phyloP scores from a whole-genome alignment of 208 protist genomes.

The Crithidia thermophila region DNA sequence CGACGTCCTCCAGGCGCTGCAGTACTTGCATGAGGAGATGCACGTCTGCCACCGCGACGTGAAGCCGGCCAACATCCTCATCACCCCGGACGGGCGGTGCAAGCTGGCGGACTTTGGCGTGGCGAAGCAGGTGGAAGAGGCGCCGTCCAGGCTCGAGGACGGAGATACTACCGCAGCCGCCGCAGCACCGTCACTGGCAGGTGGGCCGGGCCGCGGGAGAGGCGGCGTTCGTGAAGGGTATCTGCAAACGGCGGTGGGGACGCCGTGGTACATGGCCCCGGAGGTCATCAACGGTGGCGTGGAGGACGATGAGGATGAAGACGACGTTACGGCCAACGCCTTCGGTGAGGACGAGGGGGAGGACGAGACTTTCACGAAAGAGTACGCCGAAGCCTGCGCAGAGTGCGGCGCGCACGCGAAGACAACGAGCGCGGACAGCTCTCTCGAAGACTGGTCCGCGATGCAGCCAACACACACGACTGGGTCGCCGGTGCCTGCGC shows the following conservation, averaged over 20 bases:
- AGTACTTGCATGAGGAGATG: conserved; percentile 80
- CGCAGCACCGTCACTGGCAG: background rate
- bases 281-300: conserved; percentile 80
- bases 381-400: background rate
- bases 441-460: conserved; percentile 21
- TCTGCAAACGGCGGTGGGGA: conserved; percentile 86
- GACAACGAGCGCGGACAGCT: background rate
- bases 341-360: background rate
- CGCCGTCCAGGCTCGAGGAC: background rate
- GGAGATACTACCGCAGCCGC: background rate
- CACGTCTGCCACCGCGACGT: conserved; percentile 92
- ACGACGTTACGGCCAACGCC: background rate
- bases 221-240: conserved; percentile 20
- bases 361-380: background rate
- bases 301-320: conserved; percentile 44
- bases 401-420: background rate
- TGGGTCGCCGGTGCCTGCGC: background rate
- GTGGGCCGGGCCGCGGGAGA: background rate
- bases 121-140: conserved; percentile 59
- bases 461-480: background rate
- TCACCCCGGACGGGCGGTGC: conserved; percentile 78
- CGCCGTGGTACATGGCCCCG: conserved; percentile 93
- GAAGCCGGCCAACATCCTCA: conserved; percentile 92
- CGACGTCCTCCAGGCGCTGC: conserved; percentile 78
- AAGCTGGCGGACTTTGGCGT: conserved; percentile 93